Conservation (phyloP, 2,329 filamentous ascomycete species). For the Coniella lustricola region DNA sequence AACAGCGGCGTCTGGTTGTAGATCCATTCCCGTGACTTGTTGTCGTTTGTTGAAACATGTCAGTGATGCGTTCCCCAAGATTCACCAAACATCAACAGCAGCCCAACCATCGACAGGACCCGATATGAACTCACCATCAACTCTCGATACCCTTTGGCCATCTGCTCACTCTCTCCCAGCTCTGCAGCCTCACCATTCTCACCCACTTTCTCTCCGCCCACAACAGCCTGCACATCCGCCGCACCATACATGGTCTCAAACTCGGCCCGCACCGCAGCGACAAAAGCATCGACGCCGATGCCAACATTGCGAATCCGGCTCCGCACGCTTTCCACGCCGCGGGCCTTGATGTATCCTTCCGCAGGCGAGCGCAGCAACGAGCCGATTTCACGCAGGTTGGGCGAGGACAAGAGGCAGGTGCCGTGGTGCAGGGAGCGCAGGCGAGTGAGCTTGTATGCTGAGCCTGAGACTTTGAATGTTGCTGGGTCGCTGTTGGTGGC, state of each 20-base stretch:
- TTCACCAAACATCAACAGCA: neutral
- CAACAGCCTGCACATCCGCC: constrained; percentile 27
- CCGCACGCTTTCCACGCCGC: constrained; percentile 85
- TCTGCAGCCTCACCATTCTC: constrained; percentile 28
- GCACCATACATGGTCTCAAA: constrained; percentile 62
- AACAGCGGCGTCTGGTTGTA: constrained; percentile 85
- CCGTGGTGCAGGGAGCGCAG: constrained; percentile 83
- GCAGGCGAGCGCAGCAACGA: constrained; percentile 71
- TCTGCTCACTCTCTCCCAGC: constrained; percentile 35
- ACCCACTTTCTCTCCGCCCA: constrained; percentile 40
- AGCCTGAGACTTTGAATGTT: constrained; percentile 77
- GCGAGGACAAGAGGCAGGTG: constrained; percentile 75
- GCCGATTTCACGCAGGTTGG: constrained; percentile 64
- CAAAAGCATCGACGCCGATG: constrained; percentile 39
- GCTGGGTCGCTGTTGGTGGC: neutral
- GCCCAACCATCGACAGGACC: neutral
- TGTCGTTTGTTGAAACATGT: too few species aligned
- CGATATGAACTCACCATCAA: constrained; percentile 44
- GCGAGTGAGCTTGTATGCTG: constrained; percentile 87
- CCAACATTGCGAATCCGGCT: constrained; percentile 77
- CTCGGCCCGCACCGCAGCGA: constrained; percentile 51
- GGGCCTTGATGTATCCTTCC: constrained; percentile 66
- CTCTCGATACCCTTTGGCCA: constrained; percentile 57
- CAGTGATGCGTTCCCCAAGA: too few species aligned
- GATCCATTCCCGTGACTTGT: constrained; percentile 67